These are phyloP conservation scores for Jamesozyma hellenica DNA, from an alignment of 805 yeast genomes.

Conservation along the genomic window DNA sequence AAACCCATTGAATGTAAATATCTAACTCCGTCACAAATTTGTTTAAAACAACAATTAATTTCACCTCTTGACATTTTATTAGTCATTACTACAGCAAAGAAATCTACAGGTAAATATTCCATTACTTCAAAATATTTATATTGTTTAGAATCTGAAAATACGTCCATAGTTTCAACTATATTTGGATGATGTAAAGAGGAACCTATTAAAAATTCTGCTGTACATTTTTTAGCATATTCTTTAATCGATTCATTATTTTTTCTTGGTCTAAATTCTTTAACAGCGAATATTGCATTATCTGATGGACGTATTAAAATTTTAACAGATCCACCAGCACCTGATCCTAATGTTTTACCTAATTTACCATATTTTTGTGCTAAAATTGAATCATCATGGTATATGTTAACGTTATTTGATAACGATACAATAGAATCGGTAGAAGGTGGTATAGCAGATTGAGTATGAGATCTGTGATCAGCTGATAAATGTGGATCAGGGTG, in stretches of 20 bases:
- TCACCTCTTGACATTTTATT: constrained; percentile 73
- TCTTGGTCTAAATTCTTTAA: constrained; percentile 67
- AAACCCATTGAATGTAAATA: constrained; percentile 69
- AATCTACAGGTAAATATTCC: constrained; percentile 80
- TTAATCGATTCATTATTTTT: constrained; percentile 56
- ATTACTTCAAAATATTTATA: constrained; percentile 68
- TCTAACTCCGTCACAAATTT: constrained; percentile 56
- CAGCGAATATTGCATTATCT: constrained; percentile 67
- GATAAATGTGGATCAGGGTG: constrained; percentile 6
- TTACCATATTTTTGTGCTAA: constrained; percentile 56
- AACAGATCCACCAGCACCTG: constrained; percentile 84
- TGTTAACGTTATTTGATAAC: constrained; percentile 25
- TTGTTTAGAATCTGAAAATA: constrained; percentile 43
- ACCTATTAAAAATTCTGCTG: constrained; percentile 78
- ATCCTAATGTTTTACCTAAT: constrained; percentile 62
- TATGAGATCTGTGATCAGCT: constrained; percentile 14
- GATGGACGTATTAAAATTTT: constrained; percentile 56
- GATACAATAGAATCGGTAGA: constrained; percentile 23
- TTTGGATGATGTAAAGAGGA: constrained; percentile 73
- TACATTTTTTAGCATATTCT: constrained; percentile 76
- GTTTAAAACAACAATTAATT: constrained; percentile 71
- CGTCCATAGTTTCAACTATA: constrained; percentile 67
- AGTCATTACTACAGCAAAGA: constrained; percentile 78
- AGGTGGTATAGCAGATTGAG: constrained; percentile 29
- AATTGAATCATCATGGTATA: constrained; percentile 40